Evolutionary conservation across 2,329 filamentous ascomycete species (phyloP).

Genomic region (Scedosporium dehoogii): DNA sequence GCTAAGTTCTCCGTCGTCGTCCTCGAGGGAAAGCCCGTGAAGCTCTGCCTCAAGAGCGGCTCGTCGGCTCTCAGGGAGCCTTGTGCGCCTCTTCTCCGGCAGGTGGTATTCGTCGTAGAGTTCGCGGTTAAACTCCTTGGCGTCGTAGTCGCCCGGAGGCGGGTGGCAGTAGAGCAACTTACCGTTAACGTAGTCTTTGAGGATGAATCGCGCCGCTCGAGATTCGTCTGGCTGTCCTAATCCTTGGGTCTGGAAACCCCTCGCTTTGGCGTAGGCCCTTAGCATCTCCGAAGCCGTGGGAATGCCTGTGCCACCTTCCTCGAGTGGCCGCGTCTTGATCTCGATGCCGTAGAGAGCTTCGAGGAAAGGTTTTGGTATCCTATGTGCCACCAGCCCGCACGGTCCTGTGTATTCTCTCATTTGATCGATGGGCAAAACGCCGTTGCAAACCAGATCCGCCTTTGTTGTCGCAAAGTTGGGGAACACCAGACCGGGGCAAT

Average conservation of each 20-base stretch:
- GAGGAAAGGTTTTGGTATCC: constrained; percentile 80
- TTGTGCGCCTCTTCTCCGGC: constrained; percentile 49
- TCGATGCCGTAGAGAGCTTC: constrained; percentile 92
- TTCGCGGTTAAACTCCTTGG: constrained; percentile 72
- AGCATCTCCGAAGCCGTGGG: constrained; percentile 82
- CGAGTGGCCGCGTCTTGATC: constrained; percentile 67
- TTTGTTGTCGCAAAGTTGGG: constrained; percentile 97
- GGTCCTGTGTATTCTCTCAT: constrained; percentile 88
- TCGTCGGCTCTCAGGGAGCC: constrained; percentile 35
- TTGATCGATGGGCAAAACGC: constrained; percentile 92
- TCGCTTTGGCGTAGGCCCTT: constrained; percentile 73
- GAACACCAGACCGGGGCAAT: constrained; percentile 97
- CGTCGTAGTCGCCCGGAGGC: constrained; percentile 64
- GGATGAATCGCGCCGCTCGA: constrained; percentile 74
- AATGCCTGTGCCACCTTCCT: constrained; percentile 85
- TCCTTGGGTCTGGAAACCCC: constrained; percentile 85
- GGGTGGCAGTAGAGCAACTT: constrained; percentile 90
- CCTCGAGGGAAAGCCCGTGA: constrained; percentile 33
- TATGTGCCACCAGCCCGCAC: constrained; percentile 67
- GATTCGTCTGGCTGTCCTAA: constrained; percentile 89
- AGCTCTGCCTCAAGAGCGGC: constrained; percentile 47
- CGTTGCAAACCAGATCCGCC: constrained; percentile 90
- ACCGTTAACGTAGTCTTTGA: constrained; percentile 97
- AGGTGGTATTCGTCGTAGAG: constrained; percentile 78
- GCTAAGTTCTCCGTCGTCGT: constrained; percentile 11